phyloP scores from a whole-genome alignment of 164 flowering plant species.

The Santalum album region DNA sequence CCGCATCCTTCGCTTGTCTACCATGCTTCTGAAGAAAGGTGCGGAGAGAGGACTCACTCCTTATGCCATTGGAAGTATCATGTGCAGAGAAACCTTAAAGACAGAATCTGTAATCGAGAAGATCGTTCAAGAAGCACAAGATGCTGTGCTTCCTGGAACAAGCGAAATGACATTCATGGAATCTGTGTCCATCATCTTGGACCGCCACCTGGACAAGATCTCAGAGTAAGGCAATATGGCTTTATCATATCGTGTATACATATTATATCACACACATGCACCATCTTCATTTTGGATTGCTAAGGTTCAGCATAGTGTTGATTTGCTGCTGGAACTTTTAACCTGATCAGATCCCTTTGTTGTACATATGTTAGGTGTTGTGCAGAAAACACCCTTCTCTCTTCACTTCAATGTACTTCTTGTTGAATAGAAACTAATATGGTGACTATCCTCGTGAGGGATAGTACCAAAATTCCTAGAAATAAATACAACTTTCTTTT shows the following conservation, averaged over 20 bases:
- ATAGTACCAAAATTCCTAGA: no score
- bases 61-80: conserved; percentile 33
- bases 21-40: conserved; percentile 49
- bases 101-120: conserved; percentile 27
- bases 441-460: no score
- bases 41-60: conserved; percentile 31
- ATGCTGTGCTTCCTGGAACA: conserved; percentile 22
- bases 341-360: no score
- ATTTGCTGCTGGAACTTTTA: no score
- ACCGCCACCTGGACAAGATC: conserved; percentile 22
- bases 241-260: not conserved
- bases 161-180: conserved; percentile 27
- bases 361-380: no score
- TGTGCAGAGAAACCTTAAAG: conserved; percentile 33
- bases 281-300: not conserved
- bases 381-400: no score
- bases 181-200: conserved; percentile 22
- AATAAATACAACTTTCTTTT: no score
- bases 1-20: conserved; percentile 29
- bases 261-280: not conserved
- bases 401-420: no score
- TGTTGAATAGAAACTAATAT: no score
- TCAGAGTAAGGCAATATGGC: not conserved
- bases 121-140: conserved; percentile 27
- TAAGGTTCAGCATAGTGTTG: not conserved